Conservation (phyloP, 2,329 filamentous ascomycete species). For the Epichloe typhina region DNA sequence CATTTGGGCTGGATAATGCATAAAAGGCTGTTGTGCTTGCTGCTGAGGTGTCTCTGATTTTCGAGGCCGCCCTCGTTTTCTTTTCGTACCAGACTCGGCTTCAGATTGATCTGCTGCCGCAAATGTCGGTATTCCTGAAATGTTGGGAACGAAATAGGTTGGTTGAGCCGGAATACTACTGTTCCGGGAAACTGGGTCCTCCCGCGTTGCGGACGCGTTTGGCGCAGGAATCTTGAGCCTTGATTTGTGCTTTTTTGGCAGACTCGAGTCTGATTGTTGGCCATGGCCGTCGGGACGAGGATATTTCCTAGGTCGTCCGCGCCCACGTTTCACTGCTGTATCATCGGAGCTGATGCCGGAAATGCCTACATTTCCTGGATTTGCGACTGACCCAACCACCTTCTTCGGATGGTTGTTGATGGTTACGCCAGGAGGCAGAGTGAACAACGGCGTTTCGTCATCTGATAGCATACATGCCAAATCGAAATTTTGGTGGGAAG, state of each 20-base stretch:
- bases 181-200: neutral
- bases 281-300: neutral
- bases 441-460: constrained; percentile 21
- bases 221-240: neutral
- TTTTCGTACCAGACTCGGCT: neutral
- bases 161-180: neutral
- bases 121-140: neutral
- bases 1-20: neutral
- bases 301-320: constrained; percentile 2
- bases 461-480: constrained; percentile 20
- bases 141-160: neutral
- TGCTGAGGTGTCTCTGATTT: constrained; percentile 2
- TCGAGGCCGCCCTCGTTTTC: constrained; percentile 5
- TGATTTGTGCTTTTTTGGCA: neutral
- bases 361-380: neutral
- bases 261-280: neutral
- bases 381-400: neutral
- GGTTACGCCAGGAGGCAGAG: constrained; percentile 1
- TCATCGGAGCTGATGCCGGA: neutral
- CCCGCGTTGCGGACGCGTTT: neutral
- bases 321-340: neutral
- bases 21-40: neutral
- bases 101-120: neutral
- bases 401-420: neutral
- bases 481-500: neutral